phyloP scores from a whole-genome alignment of 352 stramenopile species.

The Phytophthora uliginosa region DNA sequence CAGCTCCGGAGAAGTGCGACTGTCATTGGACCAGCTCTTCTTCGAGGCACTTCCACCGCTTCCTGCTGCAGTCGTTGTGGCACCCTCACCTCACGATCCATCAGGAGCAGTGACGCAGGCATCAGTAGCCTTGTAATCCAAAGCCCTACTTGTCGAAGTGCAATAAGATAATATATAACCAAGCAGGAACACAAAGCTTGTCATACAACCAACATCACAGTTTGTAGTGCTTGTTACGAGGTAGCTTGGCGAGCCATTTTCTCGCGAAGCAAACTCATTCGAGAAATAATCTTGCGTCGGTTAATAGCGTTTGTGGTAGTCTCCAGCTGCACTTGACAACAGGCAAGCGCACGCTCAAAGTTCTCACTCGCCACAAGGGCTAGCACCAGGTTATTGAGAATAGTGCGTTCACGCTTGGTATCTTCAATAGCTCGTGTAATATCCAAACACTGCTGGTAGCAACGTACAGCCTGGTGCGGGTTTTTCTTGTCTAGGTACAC shows the following conservation, averaged over 20 bases:
- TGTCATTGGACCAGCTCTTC: constrained; percentile 44
- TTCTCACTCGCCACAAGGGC: constrained; percentile 74
- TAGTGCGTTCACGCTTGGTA: constrained; percentile 82
- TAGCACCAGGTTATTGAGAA: constrained; percentile 89
- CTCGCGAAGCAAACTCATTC: constrained; percentile 80
- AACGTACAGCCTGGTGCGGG: constrained; percentile 71
- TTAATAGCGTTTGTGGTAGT: constrained; percentile 79
- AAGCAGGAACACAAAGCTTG: background rate
- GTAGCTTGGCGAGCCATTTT: constrained; percentile 32
- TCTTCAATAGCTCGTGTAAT: constrained; percentile 80
- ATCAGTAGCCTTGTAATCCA: constrained; percentile 35
- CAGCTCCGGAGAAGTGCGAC: background rate
- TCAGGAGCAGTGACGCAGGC: constrained; percentile 27
- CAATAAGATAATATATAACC: background rate
- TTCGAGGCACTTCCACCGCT: constrained; percentile 45
- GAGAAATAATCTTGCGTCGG: constrained; percentile 79
- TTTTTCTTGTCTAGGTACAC: constrained; percentile 83
- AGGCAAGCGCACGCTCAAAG: constrained; percentile 62
- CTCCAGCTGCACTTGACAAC: constrained; percentile 77
- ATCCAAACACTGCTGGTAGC: constrained; percentile 82
- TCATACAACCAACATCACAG: background rate
- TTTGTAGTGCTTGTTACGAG: constrained; percentile 1
- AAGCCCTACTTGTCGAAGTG: background rate
- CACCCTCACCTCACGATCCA: constrained; percentile 35
- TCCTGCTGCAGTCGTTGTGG: constrained; percentile 34